Conservation (phyloP, 352 stramenopile species). For the Phytophthora hybrid region DNA sequence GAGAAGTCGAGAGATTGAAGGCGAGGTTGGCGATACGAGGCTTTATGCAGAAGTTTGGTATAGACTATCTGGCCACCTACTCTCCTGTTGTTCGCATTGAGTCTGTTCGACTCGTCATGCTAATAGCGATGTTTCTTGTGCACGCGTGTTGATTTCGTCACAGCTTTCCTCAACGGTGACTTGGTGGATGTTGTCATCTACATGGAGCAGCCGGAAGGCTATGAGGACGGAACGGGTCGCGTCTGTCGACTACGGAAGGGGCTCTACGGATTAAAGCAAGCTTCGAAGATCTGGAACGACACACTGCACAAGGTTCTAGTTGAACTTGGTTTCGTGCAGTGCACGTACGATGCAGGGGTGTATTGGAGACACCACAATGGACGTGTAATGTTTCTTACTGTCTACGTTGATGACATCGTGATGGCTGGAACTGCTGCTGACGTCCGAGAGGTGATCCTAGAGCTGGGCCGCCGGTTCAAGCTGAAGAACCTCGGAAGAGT, state of each 20-base stretch:
- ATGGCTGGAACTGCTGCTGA: background rate
- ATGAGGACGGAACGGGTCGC: conserved; percentile 9
- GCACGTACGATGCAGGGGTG: conserved; percentile 6
- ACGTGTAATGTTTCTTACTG: conserved; percentile 7
- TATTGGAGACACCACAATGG: conserved; percentile 7
- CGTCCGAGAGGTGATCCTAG: background rate
- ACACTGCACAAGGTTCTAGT: conserved; percentile 15
- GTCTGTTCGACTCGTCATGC: conserved; percentile 10
- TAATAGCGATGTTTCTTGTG: conserved; percentile 2
- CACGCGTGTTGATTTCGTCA: conserved; percentile 1
- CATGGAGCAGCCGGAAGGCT: conserved; percentile 21
- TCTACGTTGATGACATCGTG: conserved; percentile 20
- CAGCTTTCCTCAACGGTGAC: conserved; percentile 6
- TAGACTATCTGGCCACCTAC: conserved; percentile 18
- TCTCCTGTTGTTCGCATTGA: conserved; percentile 21
- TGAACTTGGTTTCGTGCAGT: conserved; percentile 8
- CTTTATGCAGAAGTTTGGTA: conserved; percentile 9
- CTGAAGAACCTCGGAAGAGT: conserved; percentile 8
- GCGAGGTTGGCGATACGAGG: conserved; percentile 7
- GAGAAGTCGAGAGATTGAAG: conserved; percentile 8
- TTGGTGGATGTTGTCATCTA: conserved; percentile 15
- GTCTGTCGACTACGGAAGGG: conserved; percentile 13
- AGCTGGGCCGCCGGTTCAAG: background rate
- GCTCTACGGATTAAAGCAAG: conserved; percentile 7
- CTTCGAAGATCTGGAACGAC: conserved; percentile 20